These are phyloP conservation scores for Clavispora santaluciae DNA, from an alignment of 805 yeast genomes.

Conservation along the genomic window DNA sequence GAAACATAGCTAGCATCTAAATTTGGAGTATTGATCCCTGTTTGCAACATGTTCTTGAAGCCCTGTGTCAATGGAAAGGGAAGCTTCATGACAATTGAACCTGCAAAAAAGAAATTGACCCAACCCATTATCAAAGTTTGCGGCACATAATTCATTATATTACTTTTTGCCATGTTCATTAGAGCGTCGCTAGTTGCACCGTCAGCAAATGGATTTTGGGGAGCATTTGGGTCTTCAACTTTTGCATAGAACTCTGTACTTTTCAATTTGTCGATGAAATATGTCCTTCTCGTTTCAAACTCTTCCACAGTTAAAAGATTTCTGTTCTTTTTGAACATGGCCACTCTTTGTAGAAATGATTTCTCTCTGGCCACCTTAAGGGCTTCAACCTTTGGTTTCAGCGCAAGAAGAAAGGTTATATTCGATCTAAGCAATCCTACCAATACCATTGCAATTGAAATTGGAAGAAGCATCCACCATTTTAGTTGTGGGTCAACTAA, in stretches of 20 bases:
- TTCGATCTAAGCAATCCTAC: constrained; percentile 77
- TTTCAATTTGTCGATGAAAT: constrained; percentile 44
- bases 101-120: constrained; percentile 91
- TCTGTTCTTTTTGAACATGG: constrained; percentile 51
- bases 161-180: constrained; percentile 73
- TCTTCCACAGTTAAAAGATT: constrained; percentile 47
- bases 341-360: constrained; percentile 50
- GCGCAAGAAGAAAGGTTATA: constrained; percentile 55
- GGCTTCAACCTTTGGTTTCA: constrained; percentile 51
- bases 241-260: constrained; percentile 55
- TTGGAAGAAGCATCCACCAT: constrained; percentile 89
- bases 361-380: constrained; percentile 49
- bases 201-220: constrained; percentile 63
- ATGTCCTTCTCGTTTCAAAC: constrained; percentile 49
- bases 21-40: constrained; percentile 78
- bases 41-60: constrained; percentile 89
- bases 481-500: constrained; percentile 76
- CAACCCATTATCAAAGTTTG: constrained; percentile 95
- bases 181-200: constrained; percentile 68
- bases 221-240: constrained; percentile 32
- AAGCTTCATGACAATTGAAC: constrained; percentile 70
- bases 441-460: constrained; percentile 81
- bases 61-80: constrained; percentile 90
- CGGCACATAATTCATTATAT: constrained; percentile 79
- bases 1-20: constrained; percentile 90